These are phyloP conservation scores for button mushroom (Agaricus bisporus) DNA, from an alignment of 768 basidiomycete species.

Conservation along the genomic window DNA sequence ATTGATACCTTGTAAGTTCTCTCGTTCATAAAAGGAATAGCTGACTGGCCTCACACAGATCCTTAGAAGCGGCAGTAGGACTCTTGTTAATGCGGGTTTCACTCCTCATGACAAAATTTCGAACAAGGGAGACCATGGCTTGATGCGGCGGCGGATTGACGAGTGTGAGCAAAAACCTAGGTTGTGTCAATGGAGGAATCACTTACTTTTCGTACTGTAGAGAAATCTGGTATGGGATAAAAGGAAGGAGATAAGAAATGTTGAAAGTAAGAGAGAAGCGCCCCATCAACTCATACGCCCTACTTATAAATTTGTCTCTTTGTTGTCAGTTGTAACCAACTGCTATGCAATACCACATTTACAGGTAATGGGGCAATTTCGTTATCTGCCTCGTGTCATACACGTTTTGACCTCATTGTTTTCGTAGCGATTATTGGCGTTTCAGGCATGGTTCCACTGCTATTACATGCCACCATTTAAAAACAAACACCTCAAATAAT, in stretches of 20 bases:
- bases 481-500: constrained; percentile 17
- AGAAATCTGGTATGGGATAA: no score
- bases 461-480: constrained; percentile 19
- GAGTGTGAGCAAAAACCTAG: constrained; percentile 15
- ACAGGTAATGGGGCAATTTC: constrained; percentile 14
- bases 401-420: constrained; percentile 34
- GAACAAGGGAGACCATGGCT: constrained; percentile 35
- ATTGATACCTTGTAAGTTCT: constrained; percentile 8
- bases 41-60: constrained; percentile 40
- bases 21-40: background rate
- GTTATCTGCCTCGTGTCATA: constrained; percentile 23
- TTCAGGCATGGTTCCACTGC: constrained; percentile 16
- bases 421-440: constrained; percentile 15
- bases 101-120: constrained; percentile 35
- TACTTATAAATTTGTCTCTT: no score
- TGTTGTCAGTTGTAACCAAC: no score
- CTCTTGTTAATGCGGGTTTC: constrained; percentile 17
- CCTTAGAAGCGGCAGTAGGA: constrained; percentile 24
- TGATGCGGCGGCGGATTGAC: constrained; percentile 13
- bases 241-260: no score
- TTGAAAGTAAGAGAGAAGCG: no score
- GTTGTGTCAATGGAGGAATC: no score
- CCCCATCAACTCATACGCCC: no score
- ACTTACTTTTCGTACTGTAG: no score
- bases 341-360: constrained; percentile 9